Evolutionary conservation across 352 stramenopile species (phyloP).

Genomic region (Phytophthora nicotianae): DNA sequence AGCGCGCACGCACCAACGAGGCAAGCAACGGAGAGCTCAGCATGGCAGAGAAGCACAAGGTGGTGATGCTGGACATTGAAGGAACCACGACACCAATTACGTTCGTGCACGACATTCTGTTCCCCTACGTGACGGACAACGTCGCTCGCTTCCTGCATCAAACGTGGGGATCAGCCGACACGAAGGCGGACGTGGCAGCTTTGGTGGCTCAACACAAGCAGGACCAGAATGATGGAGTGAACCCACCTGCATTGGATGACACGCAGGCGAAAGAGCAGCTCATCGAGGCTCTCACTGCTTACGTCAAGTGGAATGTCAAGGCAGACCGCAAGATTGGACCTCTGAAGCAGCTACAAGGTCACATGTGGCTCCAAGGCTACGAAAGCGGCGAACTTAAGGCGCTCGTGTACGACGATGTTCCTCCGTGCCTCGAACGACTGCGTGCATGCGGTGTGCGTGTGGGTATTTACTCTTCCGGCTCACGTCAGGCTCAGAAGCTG

Average conservation of each 20-base stretch:
- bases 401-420: constrained; percentile 93
- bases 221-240: constrained; percentile 42
- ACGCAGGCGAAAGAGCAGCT: constrained; percentile 30
- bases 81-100: constrained; percentile 96
- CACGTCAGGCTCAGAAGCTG: constrained; percentile 82
- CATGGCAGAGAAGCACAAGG: constrained; percentile 86
- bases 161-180: constrained; percentile 62
- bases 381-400: constrained; percentile 84
- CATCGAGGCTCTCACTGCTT: constrained; percentile 46
- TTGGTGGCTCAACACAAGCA: constrained; percentile 51
- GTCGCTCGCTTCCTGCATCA: constrained; percentile 55
- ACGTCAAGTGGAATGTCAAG: constrained; percentile 77
- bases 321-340: constrained; percentile 85
- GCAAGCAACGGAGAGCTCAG: constrained; percentile 22
- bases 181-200: constrained; percentile 53
- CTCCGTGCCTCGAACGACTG: constrained; percentile 84
- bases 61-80: constrained; percentile 96
- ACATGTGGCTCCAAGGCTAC: constrained; percentile 92
- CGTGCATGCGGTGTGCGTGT: constrained; percentile 70
- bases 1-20: constrained; percentile 39
- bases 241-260: constrained; percentile 32
- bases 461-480: constrained; percentile 95
- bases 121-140: constrained; percentile 88
- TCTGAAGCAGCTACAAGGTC: constrained; percentile 91
- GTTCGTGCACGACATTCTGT: constrained; percentile 96